Evolutionary conservation across 371 early-diverging fungal species (phyloP).

Genomic region (Chytridiales sp.): DNA sequence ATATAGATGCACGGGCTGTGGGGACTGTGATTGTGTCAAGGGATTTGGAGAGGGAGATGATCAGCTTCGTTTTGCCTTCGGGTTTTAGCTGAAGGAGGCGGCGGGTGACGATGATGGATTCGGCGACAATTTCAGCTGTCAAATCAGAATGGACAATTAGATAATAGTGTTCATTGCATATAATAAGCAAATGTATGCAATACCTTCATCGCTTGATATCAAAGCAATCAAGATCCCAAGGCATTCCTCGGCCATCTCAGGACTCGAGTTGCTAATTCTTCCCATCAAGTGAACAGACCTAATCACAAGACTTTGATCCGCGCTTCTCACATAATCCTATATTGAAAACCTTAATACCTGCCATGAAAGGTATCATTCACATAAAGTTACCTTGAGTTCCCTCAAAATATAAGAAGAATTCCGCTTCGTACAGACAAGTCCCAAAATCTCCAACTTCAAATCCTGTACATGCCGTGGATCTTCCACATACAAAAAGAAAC

Average conservation of each 20-base stretch:
- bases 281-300: conserved; percentile 74
- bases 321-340: conserved; percentile 71
- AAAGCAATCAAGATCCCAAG: conserved; percentile 63
- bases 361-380: conserved; percentile 28
- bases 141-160: not conserved
- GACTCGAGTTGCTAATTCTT: conserved; percentile 58
- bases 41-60: conserved; percentile 64
- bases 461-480: conserved; percentile 78
- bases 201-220: conserved; percentile 71
- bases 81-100: conserved; percentile 60
- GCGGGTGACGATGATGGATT: conserved; percentile 75
- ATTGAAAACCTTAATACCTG: conserved; percentile 30
- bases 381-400: conserved; percentile 37
- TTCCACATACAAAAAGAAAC: conserved; percentile 77
- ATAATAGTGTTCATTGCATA: not conserved
- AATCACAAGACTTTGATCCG: conserved; percentile 68
- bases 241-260: conserved; percentile 56
- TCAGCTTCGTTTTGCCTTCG: conserved; percentile 46
- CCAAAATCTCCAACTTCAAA: conserved; percentile 82
- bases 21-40: conserved; percentile 68
- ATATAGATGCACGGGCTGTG: conserved; percentile 70
- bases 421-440: conserved; percentile 60
- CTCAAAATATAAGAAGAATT: conserved; percentile 55
- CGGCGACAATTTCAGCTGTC: conserved; percentile 72
- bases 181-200: conserved; percentile 4